These are phyloP conservation scores for Panellus pusillus DNA, from an alignment of 768 basidiomycete species.

Conservation along the genomic window DNA sequence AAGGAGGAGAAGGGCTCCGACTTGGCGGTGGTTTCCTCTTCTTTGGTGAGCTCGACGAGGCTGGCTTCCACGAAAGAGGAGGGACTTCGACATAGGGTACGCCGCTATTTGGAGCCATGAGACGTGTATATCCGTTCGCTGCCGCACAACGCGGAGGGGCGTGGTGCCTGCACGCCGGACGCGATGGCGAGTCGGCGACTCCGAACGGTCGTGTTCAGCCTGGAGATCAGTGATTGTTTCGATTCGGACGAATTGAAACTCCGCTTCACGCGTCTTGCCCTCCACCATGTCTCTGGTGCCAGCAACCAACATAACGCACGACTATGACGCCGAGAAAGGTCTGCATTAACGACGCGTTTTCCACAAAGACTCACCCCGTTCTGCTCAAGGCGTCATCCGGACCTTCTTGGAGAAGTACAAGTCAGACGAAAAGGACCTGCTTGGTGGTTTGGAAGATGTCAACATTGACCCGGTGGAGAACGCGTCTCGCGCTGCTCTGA, in stretches of 20 bases:
- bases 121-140: no score
- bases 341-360: neutral
- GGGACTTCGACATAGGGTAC: no score
- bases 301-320: slow-evolving; percentile 56
- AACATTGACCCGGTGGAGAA: slow-evolving; percentile 56
- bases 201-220: no score
- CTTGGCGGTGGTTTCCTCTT: neutral
- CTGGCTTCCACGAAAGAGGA: no score
- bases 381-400: slow-evolving; percentile 58
- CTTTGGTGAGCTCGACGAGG: no score
- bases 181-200: no score
- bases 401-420: slow-evolving; percentile 73
- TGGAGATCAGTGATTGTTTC: slow-evolving; percentile 14
- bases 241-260: slow-evolving; percentile 35
- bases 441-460: slow-evolving; percentile 67
- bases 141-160: no score
- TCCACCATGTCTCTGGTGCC: slow-evolving; percentile 63
- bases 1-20: slow-evolving; percentile 1
- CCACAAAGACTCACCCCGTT: slow-evolving; percentile 2
- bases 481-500: slow-evolving; percentile 33
- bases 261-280: slow-evolving; percentile 25
- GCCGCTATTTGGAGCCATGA: no score
- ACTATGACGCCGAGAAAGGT: slow-evolving; percentile 78
- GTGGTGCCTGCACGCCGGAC: no score
- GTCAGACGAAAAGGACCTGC: slow-evolving; percentile 65